Evolutionary conservation across 2,329 filamentous ascomycete species (phyloP).

Genomic region (Ascochyta fabae): DNA sequence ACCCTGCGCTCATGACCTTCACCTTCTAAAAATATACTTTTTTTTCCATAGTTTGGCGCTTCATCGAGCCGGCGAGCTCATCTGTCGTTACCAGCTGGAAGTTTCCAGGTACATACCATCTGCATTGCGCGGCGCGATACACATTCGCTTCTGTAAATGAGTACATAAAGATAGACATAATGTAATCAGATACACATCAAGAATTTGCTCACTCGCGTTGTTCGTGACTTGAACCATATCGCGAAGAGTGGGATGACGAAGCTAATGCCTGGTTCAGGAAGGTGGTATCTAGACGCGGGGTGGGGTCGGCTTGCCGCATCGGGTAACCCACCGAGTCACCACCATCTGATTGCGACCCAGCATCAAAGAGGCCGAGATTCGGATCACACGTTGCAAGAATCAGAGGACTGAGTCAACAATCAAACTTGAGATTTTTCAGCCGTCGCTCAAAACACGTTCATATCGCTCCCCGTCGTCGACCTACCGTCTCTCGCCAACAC

Average conservation of each 20-base stretch:
- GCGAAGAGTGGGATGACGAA: conserved; percentile 7
- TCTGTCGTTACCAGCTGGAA: background rate
- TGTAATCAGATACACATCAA: conserved; percentile 6
- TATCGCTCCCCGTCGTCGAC: background rate
- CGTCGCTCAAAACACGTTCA: background rate
- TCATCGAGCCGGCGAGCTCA: conserved; percentile 10
- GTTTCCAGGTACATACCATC: conserved; percentile 8
- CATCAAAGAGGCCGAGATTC: background rate
- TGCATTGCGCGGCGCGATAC: conserved; percentile 5
- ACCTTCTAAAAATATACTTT: conserved; percentile 62
- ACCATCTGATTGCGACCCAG: background rate
- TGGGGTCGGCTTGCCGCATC: conserved; percentile 15
- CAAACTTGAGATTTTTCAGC: background rate
- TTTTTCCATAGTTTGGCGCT: background rate
- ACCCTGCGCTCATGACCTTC: conserved; percentile 78
- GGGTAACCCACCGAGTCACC: conserved; percentile 6
- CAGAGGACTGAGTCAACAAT: background rate
- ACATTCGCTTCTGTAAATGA: background rate
- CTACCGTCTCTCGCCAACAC: background rate
- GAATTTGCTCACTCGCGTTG: background rate
- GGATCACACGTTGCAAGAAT: background rate
- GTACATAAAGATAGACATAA: conserved; percentile 11
- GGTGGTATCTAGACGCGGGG: conserved; percentile 10
- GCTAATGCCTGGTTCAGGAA: conserved; percentile 13
- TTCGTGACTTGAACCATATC: background rate